Conservation (phyloP, 441 rosid species). For the Populus hybrid region DNA sequence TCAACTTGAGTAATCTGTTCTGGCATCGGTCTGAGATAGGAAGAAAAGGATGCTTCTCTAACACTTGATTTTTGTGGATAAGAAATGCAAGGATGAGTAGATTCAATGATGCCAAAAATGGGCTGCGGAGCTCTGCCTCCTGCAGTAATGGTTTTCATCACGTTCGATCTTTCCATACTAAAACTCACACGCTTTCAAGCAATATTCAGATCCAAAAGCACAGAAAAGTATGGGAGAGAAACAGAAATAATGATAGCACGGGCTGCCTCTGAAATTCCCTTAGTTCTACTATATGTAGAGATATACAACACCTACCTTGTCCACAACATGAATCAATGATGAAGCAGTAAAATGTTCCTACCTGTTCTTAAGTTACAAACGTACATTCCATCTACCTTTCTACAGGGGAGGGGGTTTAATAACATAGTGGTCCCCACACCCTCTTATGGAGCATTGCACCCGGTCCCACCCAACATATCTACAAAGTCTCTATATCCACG, state of each 20-base stretch:
- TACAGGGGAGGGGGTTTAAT: neutral
- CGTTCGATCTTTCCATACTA: slow-evolving; percentile 26
- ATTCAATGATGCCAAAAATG: slow-evolving; percentile 9
- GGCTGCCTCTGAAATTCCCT: neutral
- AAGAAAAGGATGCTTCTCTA: slow-evolving; percentile 43
- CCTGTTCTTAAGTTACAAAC: neutral
- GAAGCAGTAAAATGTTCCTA: slow-evolving; percentile 8
- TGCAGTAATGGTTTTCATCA: slow-evolving; percentile 13
- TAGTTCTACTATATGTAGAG: neutral
- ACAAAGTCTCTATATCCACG: neutral
- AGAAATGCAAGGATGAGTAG: slow-evolving; percentile 24
- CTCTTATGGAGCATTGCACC: neutral
- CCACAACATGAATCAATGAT: slow-evolving; percentile 12
- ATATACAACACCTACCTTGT: neutral
- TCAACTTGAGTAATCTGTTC: slow-evolving; percentile 22
- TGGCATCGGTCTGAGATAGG: slow-evolving; percentile 32
- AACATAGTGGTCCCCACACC: neutral
- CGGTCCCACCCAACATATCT: neutral
- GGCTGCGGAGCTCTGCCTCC: slow-evolving; percentile 13
- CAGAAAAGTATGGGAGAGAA: neutral
- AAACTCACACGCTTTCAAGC: neutral
- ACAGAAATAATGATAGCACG: neutral
- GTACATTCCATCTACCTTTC: neutral
- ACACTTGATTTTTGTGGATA: slow-evolving; percentile 12
- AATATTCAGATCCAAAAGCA: too few species aligned